Evolutionary conservation across 768 basidiomycete species (phyloP), one percentile per base, ranked within the genome.

Genomic region (Boletus rubropictus): DNA sequence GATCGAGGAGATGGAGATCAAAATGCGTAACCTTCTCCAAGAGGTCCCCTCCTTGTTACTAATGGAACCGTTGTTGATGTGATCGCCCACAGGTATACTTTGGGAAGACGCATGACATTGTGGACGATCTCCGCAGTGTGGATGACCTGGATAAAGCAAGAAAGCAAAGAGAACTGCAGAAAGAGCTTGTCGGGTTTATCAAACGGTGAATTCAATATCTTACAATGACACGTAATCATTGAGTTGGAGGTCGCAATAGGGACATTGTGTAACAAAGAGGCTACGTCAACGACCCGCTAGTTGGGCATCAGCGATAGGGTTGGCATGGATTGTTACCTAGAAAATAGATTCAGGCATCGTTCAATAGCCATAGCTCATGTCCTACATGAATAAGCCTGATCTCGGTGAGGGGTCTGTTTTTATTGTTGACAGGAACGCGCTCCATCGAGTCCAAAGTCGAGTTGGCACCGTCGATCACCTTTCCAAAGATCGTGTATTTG

Each of bases 1-100:
- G 84, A 84, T 99, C 53, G 96, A 99, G 67, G 96, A 98, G 54
- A 94, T 95, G 90, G 96, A 99, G 69, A 91, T 94, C 65, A 98
- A 98, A 73, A 93, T 98, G 91, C 80, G 96, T 32, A 96, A 96
- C 67, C 72, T 92, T 46, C 74, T 99, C 39, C 88, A 91, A 67
- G 90, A 93, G 74, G 89, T 82, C 49, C 38, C 71, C 33, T 21
- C 48, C 25, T 42, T 46, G 51, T 21, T 17, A 29, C 38, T 41
- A 6, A 40, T 33, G 17, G 33, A 42, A 41, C 18, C 3, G 42
- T n/a, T 15, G 4, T 44, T 66, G 18, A 66, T 37, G 4, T 0
- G 20, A 34, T n/a, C 42, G 39, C 25, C 42, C 11, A 37, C 52
- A 87, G 85, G 86, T 95, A 12, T 95, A 94, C 68, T 94, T 94